Evolutionary conservation across 2,329 filamentous ascomycete genomes (phyloP), one percentile per base, ranked within the genome.

Genomic region (Exophiala sp.): DNA sequence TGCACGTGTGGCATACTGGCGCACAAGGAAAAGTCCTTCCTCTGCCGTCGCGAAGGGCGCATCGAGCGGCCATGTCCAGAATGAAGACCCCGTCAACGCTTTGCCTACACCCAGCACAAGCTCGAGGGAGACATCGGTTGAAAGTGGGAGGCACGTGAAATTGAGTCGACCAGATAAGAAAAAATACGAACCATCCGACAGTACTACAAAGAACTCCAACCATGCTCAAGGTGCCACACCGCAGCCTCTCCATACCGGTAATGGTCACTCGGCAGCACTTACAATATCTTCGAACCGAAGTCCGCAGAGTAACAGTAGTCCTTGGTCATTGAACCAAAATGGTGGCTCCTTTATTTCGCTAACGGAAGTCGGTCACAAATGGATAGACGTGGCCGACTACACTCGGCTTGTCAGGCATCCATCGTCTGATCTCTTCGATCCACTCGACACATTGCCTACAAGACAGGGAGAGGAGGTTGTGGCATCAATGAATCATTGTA

Each of bases 1-100:
- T 5, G 57, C 57, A 8, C 53, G 57, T 24, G 57, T 59, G 10
- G 46, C 57, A 43, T 59, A 59, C 36, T 59, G 57, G 57, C 53
- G 57, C 4, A 59, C 50, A 32, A 50, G 35, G n/a, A 44, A 51
- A 33, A 43, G 18, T 35, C 24, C 11, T 18, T 4, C 16, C 11
- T 20, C 43, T 34, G 16, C 38, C 3, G 14, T 14, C 9, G 18
- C 20, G 16, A 47, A 38, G n/a, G 18, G 20, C 11, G 29, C 42
- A 14, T 36, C 7, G 34, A 47, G 20, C 35, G 21, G 21, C n/a
- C 7, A 12, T 11, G 36, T 18, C n/a, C 35, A 44, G 33, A 32
- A 57, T n/a, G 43, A 29, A 24, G 29, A 21, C n/a, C 39, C 36
- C 2, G 14, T 29, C 5, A 35, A 24, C 18, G 24, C 46, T 33